These are phyloP conservation scores for Ganoderma lingzhi DNA, from an alignment of 1,284 basidiomycete genomes.

Conservation along the genomic window DNA sequence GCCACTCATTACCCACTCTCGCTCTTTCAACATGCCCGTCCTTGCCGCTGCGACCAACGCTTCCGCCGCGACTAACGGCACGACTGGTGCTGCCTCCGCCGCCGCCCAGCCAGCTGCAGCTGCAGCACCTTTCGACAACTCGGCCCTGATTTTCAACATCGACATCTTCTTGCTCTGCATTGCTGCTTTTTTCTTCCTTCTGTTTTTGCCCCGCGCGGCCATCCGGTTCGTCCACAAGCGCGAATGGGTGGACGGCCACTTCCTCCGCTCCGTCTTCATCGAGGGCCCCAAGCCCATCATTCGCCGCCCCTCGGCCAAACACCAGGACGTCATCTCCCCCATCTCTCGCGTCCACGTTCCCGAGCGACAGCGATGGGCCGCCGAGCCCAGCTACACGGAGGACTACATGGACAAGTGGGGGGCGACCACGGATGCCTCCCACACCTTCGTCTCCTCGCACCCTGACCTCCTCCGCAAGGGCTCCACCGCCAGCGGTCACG, in stretches of 20 bases:
- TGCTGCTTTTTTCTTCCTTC: slow-evolving; percentile 41
- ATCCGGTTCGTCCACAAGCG: slow-evolving; percentile 43
- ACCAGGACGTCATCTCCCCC: slow-evolving; percentile 23
- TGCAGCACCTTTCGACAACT: slow-evolving; percentile 32
- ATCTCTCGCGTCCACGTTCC: slow-evolving; percentile 20
- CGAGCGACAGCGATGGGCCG: neutral
- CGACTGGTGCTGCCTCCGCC: neutral
- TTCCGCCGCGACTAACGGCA: slow-evolving; percentile 4
- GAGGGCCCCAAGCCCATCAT: slow-evolving; percentile 14
- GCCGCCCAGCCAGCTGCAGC: slow-evolving; percentile 11
- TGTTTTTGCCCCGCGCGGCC: slow-evolving; percentile 44
- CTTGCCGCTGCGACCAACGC: slow-evolving; percentile 23
- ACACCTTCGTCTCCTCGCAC: slow-evolving; percentile 35
- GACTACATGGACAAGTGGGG: slow-evolving; percentile 22
- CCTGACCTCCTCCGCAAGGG: slow-evolving; percentile 32
- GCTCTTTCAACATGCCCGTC: slow-evolving; percentile 25
- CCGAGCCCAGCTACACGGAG: slow-evolving; percentile 1
- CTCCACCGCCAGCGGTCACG: slow-evolving; percentile 29
- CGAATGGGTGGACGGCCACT: slow-evolving; percentile 42
- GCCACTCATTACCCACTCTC: slow-evolving; percentile 11
- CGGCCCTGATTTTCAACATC: slow-evolving; percentile 40
- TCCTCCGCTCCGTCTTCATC: slow-evolving; percentile 38
- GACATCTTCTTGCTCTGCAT: slow-evolving; percentile 42
- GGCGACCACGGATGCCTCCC: slow-evolving; percentile 28
- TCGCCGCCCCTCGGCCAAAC: slow-evolving; percentile 21